A percentile compares a stretch with the other conserved stretches of the same genome.
These are phyloP conservation scores for Alternaria arborescens DNA, from an alignment of 2,329 filamentous ascomycete species.

Conservation along the genomic window DNA sequence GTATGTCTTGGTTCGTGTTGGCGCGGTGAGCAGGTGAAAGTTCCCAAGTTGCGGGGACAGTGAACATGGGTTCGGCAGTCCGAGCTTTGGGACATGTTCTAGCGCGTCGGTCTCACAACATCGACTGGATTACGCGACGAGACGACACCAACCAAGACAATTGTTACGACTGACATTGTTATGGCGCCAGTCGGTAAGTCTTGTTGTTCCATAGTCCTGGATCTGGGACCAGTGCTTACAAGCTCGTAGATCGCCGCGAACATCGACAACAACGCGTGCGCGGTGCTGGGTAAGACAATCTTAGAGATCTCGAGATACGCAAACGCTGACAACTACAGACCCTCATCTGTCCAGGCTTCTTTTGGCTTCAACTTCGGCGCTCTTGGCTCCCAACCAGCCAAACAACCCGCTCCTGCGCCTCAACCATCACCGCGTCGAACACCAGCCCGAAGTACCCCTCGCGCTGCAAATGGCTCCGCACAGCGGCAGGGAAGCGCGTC, in stretches of 20 bases:
- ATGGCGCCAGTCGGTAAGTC: conserved; percentile 48
- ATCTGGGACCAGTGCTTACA: conserved; percentile 13
- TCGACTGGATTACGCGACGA: conserved; percentile 27
- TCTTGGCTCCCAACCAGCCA: conserved; percentile 30
- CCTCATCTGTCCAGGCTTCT: conserved; percentile 58
- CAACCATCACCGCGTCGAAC: conserved; percentile 36
- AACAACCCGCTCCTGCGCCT: conserved; percentile 40
- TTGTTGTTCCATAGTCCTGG: no score
- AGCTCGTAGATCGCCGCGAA: conserved; percentile 59
- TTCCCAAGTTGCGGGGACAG: conserved; percentile 22
- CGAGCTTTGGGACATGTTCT: conserved; percentile 18
- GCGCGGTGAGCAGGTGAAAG: conserved; percentile 13
- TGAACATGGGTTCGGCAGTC: conserved; percentile 16
- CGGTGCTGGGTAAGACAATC: conserved; percentile 61
- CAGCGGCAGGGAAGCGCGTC: conserved; percentile 43
- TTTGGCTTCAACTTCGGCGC: conserved; percentile 57
- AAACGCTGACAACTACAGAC: conserved; percentile 48
- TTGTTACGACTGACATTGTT: conserved; percentile 27
- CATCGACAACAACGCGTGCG: conserved; percentile 65
- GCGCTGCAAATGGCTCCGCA: conserved; percentile 31
- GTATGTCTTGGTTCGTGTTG: conserved; percentile 3
- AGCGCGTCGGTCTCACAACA: conserved; percentile 35
- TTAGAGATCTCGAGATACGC: neutral
- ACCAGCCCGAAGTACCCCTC: conserved; percentile 33
- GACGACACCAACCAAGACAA: conserved; percentile 12